Percentiles rank a stretch among this genome's conserved stretches.
Evolutionary conservation across 352 stramenopile species (phyloP).

Genomic region (Globisporangium lucens): DNA sequence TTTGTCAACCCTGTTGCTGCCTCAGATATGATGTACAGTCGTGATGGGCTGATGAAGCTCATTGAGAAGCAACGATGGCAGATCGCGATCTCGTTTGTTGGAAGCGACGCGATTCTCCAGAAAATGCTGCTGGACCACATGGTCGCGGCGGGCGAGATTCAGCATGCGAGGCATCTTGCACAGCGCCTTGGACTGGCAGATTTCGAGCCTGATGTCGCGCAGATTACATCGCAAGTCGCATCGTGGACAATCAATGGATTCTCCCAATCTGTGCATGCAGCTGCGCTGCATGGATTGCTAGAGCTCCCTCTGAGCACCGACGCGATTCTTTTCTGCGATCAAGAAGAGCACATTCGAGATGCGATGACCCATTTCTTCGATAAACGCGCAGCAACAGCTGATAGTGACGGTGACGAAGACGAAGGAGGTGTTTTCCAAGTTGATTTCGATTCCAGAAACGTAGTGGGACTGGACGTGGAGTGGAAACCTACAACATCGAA

Average conservation of each 20-base stretch:
- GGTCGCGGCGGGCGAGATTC: conserved; percentile 31
- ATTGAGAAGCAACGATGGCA: conserved; percentile 64
- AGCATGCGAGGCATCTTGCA: conserved; percentile 26
- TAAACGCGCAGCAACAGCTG: not conserved
- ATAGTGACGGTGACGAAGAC: not conserved
- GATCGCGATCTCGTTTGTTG: conserved; percentile 62
- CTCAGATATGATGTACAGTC: conserved; percentile 55
- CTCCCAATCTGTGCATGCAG: conserved; percentile 7
- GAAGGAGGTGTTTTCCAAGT: not conserved
- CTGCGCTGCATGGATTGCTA: conserved; percentile 21
- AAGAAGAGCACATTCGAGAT: conserved; percentile 24
- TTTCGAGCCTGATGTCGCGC: conserved; percentile 29
- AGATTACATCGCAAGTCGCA: conserved; percentile 19
- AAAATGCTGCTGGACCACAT: conserved; percentile 45
- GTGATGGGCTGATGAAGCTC: conserved; percentile 52
- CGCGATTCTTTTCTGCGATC: conserved; percentile 42
- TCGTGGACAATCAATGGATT: conserved; percentile 11
- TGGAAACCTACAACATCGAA: conserved; percentile 49
- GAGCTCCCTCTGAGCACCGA: conserved; percentile 20
- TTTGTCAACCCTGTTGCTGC: not conserved
- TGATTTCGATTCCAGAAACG: not conserved
- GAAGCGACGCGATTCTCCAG: conserved; percentile 49
- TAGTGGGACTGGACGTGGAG: conserved; percentile 65
- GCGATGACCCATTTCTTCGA: conserved; percentile 30
- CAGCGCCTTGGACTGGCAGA: conserved; percentile 36